Evolutionary conservation across 1,284 basidiomycete genomes (phyloP).

Genomic region (Trichosporon ovoides): DNA sequence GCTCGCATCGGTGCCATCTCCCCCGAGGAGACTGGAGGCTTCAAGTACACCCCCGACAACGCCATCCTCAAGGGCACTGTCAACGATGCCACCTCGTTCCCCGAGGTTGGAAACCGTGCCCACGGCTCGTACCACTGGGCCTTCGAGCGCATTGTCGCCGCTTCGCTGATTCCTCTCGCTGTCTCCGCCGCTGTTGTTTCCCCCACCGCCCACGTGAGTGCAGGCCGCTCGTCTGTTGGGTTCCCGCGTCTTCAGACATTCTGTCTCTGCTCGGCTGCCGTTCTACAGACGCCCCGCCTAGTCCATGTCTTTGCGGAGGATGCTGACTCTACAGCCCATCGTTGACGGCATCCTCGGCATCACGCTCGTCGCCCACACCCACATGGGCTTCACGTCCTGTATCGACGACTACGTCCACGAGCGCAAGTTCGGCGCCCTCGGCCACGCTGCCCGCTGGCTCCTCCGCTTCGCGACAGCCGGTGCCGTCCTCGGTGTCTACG

Average conservation of each 20-base stretch:
- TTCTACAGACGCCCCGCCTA: too few relatives aligned
- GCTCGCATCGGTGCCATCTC: conserved; percentile 22
- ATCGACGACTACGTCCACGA: conserved; percentile 87
- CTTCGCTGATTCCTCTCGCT: conserved; percentile 80
- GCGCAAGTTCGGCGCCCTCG: conserved; percentile 83
- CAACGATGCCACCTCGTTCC: conserved; percentile 90
- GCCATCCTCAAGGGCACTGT: conserved; percentile 85
- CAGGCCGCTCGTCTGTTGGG: not conserved
- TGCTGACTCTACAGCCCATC: conserved; percentile 55
- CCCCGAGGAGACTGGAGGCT: conserved; percentile 46
- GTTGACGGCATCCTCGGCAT: conserved; percentile 84
- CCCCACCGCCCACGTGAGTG: conserved; percentile 57
- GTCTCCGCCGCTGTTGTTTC: conserved; percentile 70
- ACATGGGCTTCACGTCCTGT: conserved; percentile 72
- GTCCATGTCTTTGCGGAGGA: too few relatives aligned
- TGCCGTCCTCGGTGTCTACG: conserved; percentile 86
- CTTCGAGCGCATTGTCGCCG: conserved; percentile 87
- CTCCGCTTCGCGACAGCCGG: conserved; percentile 73
- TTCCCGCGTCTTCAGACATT: not conserved
- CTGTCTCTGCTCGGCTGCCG: not conserved
- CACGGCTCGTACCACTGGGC: conserved; percentile 98
- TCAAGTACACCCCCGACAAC: conserved; percentile 46
- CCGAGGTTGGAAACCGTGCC: conserved; percentile 62
- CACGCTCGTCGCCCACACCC: conserved; percentile 84
- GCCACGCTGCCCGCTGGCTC: conserved; percentile 65